A percentile compares a stretch with the other conserved stretches of the same genome.
Evolutionary conservation across 108 stramenopile genomes (phyloP).

Genomic region (Schizochytrium sp.): DNA sequence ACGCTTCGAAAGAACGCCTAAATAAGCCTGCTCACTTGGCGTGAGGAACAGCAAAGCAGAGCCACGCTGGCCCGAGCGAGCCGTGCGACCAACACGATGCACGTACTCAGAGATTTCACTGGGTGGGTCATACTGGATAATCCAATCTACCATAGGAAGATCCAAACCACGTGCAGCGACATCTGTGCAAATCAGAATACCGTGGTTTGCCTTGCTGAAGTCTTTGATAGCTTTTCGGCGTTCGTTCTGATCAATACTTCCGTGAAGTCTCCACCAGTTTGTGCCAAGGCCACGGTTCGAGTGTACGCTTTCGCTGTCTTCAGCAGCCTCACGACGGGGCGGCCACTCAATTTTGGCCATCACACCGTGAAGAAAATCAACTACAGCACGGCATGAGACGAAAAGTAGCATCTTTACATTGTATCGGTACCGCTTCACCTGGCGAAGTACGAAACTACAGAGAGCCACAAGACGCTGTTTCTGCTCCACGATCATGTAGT

Average conservation of each 20-base stretch:
- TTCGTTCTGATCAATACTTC: slow-evolving; percentile 83
- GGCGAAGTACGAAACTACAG: slow-evolving; percentile 84
- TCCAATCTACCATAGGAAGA: slow-evolving; percentile 86
- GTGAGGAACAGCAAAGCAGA: slow-evolving; percentile 87
- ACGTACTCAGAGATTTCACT: slow-evolving; percentile 88
- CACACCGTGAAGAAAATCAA: slow-evolving; percentile 31
- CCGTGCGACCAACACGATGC: slow-evolving; percentile 90
- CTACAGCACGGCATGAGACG: slow-evolving; percentile 37
- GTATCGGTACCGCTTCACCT: slow-evolving; percentile 70
- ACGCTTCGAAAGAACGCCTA: slow-evolving; percentile 78
- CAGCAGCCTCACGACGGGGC: slow-evolving; percentile 13
- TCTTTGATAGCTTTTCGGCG: slow-evolving; percentile 77
- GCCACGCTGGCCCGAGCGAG: slow-evolving; percentile 86
- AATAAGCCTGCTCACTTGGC: slow-evolving; percentile 85
- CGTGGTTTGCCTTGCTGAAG: slow-evolving; percentile 73
- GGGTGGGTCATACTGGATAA: slow-evolving; percentile 92
- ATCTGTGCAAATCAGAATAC: slow-evolving; percentile 87
- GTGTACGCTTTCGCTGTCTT: neutral
- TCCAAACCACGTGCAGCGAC: slow-evolving; percentile 94
- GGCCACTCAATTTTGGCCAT: slow-evolving; percentile 58
- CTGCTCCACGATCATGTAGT: slow-evolving; percentile 86
- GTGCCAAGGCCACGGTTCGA: slow-evolving; percentile 45
- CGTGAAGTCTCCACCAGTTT: slow-evolving; percentile 65
- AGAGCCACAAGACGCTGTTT: slow-evolving; percentile 90
- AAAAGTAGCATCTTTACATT: slow-evolving; percentile 50